phyloP scores from a whole-genome alignment of 495 filamentous ascomycete genomes.

The Lasiosphaeris hirsuta region DNA sequence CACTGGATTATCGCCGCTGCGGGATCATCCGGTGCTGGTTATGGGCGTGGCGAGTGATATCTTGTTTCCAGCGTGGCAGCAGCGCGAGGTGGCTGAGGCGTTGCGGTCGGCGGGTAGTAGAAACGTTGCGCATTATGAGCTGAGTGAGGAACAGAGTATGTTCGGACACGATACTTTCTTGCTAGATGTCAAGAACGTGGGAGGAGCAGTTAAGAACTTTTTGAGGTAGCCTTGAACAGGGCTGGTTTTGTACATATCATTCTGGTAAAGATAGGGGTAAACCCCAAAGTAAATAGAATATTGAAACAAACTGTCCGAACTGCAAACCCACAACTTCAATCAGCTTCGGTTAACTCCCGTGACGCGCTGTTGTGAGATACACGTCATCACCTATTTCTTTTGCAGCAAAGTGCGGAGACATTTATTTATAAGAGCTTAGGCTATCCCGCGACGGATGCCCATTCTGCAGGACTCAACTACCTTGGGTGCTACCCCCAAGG shows the following conservation, averaged over 20 bases:
- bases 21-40: slow-evolving; percentile 75
- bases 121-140: slow-evolving; percentile 78
- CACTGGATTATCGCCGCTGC: slow-evolving; percentile 64
- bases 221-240: slow-evolving; percentile 44
- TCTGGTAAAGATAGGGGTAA: too few relatives aligned
- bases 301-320: too few relatives aligned
- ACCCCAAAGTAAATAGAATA: too few relatives aligned
- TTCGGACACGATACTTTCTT: slow-evolving; percentile 98
- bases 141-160: slow-evolving; percentile 85
- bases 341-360: too few relatives aligned
- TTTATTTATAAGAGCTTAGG: too few relatives aligned
- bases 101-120: slow-evolving; percentile 71
- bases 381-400: too few relatives aligned
- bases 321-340: too few relatives aligned
- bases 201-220: slow-evolving; percentile 76
- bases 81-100: slow-evolving; percentile 88
- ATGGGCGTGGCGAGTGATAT: slow-evolving; percentile 96
- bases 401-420: too few relatives aligned
- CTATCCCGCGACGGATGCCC: too few relatives aligned
- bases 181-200: slow-evolving; percentile 87
- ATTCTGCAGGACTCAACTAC: too few relatives aligned
- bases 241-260: neutral
- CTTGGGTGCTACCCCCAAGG: too few relatives aligned
- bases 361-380: too few relatives aligned
- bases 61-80: slow-evolving; percentile 97